Percentiles rank a stretch among this genome's conserved stretches.
Conservation (phyloP, 805 yeast genomes). For the Saccharomyces jurei region DNA sequence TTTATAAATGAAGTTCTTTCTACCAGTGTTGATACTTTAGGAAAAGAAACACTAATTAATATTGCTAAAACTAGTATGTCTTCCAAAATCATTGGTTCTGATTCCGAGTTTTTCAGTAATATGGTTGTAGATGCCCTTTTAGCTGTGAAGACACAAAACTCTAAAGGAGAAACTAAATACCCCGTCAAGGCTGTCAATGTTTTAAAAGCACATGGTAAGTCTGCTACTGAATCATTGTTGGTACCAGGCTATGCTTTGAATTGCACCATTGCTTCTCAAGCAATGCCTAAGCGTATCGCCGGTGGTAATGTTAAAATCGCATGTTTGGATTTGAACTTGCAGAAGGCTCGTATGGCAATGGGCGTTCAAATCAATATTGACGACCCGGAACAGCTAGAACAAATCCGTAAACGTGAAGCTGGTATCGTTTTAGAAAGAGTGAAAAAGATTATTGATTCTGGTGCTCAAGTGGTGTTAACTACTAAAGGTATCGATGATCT, state of each 20-base stretch:
- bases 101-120: slow-evolving; percentile 78
- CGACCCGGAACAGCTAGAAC: slow-evolving; percentile 95
- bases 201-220: slow-evolving; percentile 93
- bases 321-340: slow-evolving; percentile 82
- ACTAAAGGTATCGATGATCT: slow-evolving; percentile 93
- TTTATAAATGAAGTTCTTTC: slow-evolving; percentile 81
- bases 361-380: slow-evolving; percentile 96
- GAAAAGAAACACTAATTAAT: slow-evolving; percentile 77
- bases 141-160: slow-evolving; percentile 84
- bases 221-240: slow-evolving; percentile 75
- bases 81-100: slow-evolving; percentile 90
- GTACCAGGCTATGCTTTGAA: slow-evolving; percentile 93
- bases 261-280: slow-evolving; percentile 95
- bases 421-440: slow-evolving; percentile 80
- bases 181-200: slow-evolving; percentile 97
- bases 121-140: slow-evolving; percentile 93
- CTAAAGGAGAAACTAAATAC: slow-evolving; percentile 81
- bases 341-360: slow-evolving; percentile 94
- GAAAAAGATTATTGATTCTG: slow-evolving; percentile 70
- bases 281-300: slow-evolving; percentile 63
- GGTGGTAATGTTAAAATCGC: slow-evolving; percentile 68
- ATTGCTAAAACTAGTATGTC: slow-evolving; percentile 98
- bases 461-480: slow-evolving; percentile 88
- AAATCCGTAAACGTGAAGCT: slow-evolving; percentile 79
- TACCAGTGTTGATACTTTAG: slow-evolving; percentile 65